Evolutionary conservation across 2,329 filamentous ascomycete species (phyloP).

Genomic region (Alternaria hordeiaustralica): DNA sequence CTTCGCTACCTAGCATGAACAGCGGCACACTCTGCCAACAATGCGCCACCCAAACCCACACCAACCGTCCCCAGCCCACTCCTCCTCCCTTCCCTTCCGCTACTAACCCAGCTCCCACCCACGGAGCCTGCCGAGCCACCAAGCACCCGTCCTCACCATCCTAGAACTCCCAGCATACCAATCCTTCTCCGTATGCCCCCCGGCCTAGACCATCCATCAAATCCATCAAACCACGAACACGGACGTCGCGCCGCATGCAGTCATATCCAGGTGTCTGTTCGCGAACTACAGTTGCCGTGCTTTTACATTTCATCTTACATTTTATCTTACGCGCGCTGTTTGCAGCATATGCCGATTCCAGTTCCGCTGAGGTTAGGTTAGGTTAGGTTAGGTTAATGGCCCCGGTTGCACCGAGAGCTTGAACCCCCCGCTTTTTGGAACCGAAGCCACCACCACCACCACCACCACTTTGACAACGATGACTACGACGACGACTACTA

Average conservation of each 20-base stretch:
- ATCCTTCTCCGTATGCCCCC: not conserved
- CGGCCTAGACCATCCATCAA: not conserved
- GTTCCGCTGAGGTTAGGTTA: not conserved
- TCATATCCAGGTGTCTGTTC: too few relatives aligned
- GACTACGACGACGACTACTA: rapidly evolving
- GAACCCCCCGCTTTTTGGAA: too few relatives aligned
- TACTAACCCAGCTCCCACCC: not conserved
- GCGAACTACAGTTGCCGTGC: not conserved
- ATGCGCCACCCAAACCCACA: slow-evolving; percentile 12
- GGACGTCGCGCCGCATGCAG: not conserved
- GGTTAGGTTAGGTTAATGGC: too few relatives aligned
- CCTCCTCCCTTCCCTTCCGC: not conserved
- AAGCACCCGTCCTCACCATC: not conserved
- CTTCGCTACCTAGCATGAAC: slow-evolving; percentile 3
- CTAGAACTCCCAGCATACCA: not conserved
- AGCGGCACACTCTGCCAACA: slow-evolving; percentile 9
- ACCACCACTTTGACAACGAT: not conserved
- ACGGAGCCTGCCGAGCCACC: not conserved
- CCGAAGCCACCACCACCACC: not conserved
- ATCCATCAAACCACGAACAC: not conserved
- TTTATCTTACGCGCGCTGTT: not conserved
- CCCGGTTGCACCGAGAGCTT: too few relatives aligned
- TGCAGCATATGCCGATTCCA: not conserved
- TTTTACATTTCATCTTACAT: not conserved
- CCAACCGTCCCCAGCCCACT: not conserved